Base-by-base conservation (phyloP, 805 yeast genomes). In the Candida sanyiensis region DNA sequence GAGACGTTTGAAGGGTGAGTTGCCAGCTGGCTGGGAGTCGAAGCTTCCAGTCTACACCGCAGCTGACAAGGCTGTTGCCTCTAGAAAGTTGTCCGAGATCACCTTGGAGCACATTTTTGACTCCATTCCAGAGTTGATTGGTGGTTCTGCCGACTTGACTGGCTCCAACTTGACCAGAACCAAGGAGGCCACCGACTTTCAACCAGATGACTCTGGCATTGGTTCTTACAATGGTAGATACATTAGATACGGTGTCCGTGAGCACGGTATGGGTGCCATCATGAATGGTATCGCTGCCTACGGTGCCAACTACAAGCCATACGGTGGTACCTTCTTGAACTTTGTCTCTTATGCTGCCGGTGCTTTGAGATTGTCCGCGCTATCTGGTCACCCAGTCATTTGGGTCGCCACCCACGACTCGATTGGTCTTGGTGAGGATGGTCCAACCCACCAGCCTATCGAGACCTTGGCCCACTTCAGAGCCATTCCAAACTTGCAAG, bases 221-320 rank as follows among this genome's bases (percentile, higher is more conserved):
- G 97, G 97, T 66, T 78, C 78, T 59, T 89, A 82, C 73, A 48
- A 78, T 42, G 98, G 98, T 62, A 82, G 96, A 63, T 90, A 90
- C 73, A 73, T 90, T 67, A 83, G 97, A 72, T 90, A 82, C 65
- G 98, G 98, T 80, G 96, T 90, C 50, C 83, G 98, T 70, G 98
- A 90, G 75, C 97, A 93, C 69, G 97, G 86, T 66, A 88, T 90
- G 97, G 96, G 96, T 70, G 96, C 97, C 50, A 83, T 89, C 64
- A 75, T 89, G 79, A 90, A 93, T 70, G 98, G 98, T 82, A 83
- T 90, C 55, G 74, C 93, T 44, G 97, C 96, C 40, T 90, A 69
- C 59, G 83, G 83, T 69, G 84, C 83, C 48, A 86, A 85, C 71
- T 78, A 72, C 75, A 83, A 80, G 66, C 81, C 88, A 54, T 89